These are phyloP conservation scores for Inosperma sp. DNA, from an alignment of 768 basidiomycete genomes.

Conservation along the genomic window DNA sequence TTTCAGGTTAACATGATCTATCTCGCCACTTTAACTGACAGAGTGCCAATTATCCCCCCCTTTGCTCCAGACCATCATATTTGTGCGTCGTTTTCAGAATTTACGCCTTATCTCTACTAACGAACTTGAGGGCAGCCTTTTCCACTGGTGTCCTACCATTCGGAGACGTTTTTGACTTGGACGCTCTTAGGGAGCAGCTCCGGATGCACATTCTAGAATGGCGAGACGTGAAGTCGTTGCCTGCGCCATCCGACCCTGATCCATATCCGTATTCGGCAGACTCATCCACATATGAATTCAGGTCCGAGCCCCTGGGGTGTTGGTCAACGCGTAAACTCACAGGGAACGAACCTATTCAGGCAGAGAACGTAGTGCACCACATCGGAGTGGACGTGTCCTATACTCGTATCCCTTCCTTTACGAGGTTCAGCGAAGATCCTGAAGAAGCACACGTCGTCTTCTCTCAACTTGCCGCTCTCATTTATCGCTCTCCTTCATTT, in stretches of 20 bases:
- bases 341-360: constrained; percentile 22
- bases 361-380: constrained; percentile 25
- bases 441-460: constrained; percentile 25
- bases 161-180: constrained; percentile 43
- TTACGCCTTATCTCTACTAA: neutral
- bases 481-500: constrained; percentile 18
- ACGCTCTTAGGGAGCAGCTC: constrained; percentile 32
- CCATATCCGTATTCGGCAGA: constrained; percentile 12
- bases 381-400: constrained; percentile 36
- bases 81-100: constrained; percentile 20
- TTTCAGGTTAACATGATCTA: constrained; percentile 46
- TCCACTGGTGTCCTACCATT: constrained; percentile 35
- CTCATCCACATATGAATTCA: constrained; percentile 17
- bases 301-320: constrained; percentile 24
- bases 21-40: constrained; percentile 39
- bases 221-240: constrained; percentile 40
- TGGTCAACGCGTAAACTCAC: constrained; percentile 29
- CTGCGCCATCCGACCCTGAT: constrained; percentile 9
- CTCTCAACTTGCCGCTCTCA: constrained; percentile 28
- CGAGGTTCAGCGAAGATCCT: constrained; percentile 16
- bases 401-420: constrained; percentile 28
- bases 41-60: constrained; percentile 45
- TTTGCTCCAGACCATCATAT: constrained; percentile 42
- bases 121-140: constrained; percentile 16
- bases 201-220: constrained; percentile 44